Percentiles rank a stretch among this genome's conserved stretches.
These are phyloP conservation scores for Bipolaris sorokiniana DNA, from an alignment of 2,329 filamentous ascomycete species.

Conservation along the genomic window DNA sequence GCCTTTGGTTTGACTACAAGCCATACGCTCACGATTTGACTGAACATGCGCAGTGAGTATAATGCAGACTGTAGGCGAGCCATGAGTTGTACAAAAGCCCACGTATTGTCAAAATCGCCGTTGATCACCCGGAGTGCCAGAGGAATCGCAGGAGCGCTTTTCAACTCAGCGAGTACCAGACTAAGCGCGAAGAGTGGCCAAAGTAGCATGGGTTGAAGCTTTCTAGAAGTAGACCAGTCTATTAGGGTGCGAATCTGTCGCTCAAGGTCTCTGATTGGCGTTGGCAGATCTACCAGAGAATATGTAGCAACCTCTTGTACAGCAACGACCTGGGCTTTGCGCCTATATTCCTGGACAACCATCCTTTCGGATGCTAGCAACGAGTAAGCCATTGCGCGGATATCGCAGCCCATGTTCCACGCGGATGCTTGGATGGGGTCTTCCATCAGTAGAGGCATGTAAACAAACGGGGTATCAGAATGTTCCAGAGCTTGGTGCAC, in stretches of 20 bases:
- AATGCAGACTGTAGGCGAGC: constrained; percentile 52
- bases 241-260: constrained; percentile 20
- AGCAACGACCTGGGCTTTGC: constrained; percentile 44
- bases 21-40: constrained; percentile 44
- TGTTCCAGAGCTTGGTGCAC: constrained; percentile 29
- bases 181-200: constrained; percentile 39
- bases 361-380: constrained; percentile 31
- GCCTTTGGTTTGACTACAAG: constrained; percentile 13
- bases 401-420: constrained; percentile 48
- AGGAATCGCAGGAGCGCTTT: constrained; percentile 25
- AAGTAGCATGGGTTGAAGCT: constrained; percentile 18
- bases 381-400: constrained; percentile 50
- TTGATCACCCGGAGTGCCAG: constrained; percentile 32
- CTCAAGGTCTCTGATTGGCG: constrained; percentile 18
- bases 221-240: constrained; percentile 23
- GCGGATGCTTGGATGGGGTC: constrained; percentile 52
- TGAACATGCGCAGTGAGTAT: constrained; percentile 53
- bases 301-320: constrained; percentile 27
- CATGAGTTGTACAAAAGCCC: constrained; percentile 49
- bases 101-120: constrained; percentile 42
- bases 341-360: constrained; percentile 46
- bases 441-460: constrained; percentile 67
- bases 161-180: constrained; percentile 29
- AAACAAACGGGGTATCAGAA: constrained; percentile 54
- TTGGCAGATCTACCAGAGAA: constrained; percentile 3